Percentiles rank a stretch among this genome's conserved stretches.
Evolutionary conservation across 371 early-diverging fungal species (phyloP).

Genomic region (Mortierella polycephala): DNA sequence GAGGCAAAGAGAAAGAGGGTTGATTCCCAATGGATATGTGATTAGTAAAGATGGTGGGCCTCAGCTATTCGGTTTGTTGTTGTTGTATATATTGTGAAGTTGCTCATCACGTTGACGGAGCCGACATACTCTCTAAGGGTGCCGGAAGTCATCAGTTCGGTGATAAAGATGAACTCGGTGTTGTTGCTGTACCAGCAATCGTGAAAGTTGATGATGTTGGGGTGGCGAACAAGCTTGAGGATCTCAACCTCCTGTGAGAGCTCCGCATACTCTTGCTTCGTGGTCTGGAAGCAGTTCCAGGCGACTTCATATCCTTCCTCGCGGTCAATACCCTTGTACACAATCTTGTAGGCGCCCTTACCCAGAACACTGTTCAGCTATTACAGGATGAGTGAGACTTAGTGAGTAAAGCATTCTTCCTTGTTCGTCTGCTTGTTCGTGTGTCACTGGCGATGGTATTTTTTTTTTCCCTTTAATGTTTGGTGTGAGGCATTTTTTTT

Average conservation of each 20-base stretch:
- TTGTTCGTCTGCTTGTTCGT: neutral
- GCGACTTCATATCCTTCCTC: conserved; percentile 96
- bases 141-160: conserved; percentile 95
- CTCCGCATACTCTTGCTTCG: conserved; percentile 74
- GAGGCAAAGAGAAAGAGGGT: neutral
- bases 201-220: conserved; percentile 88
- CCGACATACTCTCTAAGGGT: conserved; percentile 71
- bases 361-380: conserved; percentile 68
- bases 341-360: conserved; percentile 90
- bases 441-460: neutral
- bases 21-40: too few species aligned
- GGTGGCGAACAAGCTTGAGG: conserved; percentile 83
- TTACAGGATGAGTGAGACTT: conserved; percentile 1
- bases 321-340: conserved; percentile 91
- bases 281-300: conserved; percentile 85
- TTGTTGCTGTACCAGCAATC: conserved; percentile 84
- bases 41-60: neutral
- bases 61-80: neutral
- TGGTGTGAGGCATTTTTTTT: conserved; percentile 46
- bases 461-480: conserved; percentile 12
- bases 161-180: conserved; percentile 85
- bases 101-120: too few species aligned
- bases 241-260: conserved; percentile 85
- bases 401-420: neutral
- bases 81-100: neutral